These are phyloP conservation scores for Magnaporthiopsis rhizophila DNA, from an alignment of 2,329 filamentous ascomycete species.

Conservation along the genomic window DNA sequence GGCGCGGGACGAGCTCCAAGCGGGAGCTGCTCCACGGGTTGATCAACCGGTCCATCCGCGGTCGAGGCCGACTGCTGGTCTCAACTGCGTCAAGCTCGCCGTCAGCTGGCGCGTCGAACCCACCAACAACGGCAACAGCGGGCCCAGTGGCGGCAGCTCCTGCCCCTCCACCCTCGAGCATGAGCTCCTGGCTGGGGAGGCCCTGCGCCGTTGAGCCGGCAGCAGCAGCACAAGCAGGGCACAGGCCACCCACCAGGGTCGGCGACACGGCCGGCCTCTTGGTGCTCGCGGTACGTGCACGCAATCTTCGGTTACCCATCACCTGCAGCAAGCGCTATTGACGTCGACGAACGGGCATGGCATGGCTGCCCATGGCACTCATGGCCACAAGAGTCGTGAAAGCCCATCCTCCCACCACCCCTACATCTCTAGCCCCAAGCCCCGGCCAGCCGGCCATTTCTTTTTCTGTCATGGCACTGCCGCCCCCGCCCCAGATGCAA, in stretches of 20 bases:
- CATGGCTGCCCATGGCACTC: too few relatives aligned
- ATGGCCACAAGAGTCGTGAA: background rate
- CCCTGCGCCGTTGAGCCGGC: slow-evolving; percentile 6
- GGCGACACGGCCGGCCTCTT: background rate
- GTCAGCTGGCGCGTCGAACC: slow-evolving; percentile 11
- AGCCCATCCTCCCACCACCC: background rate
- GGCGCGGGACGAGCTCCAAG: slow-evolving; percentile 17
- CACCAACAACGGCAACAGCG: slow-evolving; percentile 5
- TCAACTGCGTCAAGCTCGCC: background rate
- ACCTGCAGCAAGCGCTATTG: background rate
- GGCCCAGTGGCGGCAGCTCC: background rate
- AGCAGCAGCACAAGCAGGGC: background rate
- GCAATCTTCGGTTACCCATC: too few relatives aligned
- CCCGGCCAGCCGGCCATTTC: background rate
- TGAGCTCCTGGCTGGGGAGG: slow-evolving; percentile 2
- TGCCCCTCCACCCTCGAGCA: background rate
- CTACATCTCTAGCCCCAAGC: too few relatives aligned
- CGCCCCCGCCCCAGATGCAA: background rate
- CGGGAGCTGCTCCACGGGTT: slow-evolving; percentile 22
- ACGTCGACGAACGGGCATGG: background rate
- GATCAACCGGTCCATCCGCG: slow-evolving; percentile 16
- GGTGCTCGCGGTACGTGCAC: slow-evolving; percentile 2
- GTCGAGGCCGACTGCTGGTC: slow-evolving; percentile 10
- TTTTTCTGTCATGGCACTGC: background rate
- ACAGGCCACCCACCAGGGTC: background rate